phyloP scores from a whole-genome alignment of 2,329 filamentous ascomycete species.

The Nakataea oryzae region DNA sequence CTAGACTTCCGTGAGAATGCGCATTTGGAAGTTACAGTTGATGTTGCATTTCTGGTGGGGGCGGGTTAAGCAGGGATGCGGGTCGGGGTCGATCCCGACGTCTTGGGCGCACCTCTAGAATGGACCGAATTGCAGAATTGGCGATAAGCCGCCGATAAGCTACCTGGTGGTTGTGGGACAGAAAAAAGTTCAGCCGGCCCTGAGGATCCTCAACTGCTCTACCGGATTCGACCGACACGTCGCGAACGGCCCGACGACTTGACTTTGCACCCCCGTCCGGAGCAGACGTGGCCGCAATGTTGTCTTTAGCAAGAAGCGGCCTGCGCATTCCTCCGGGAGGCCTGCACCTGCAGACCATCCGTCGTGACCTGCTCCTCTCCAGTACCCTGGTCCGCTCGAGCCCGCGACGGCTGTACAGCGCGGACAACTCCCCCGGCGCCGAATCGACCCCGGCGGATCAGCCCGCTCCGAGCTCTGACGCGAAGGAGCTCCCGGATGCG shows the following conservation, averaged over 20 bases:
- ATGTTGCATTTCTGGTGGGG: not conserved
- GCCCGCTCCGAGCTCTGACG: not conserved
- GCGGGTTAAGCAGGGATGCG: not conserved
- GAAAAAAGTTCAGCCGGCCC: not conserved
- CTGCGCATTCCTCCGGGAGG: not conserved
- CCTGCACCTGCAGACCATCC: not conserved
- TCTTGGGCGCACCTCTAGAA: too few species aligned
- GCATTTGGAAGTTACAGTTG: not conserved
- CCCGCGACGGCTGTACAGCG: not conserved
- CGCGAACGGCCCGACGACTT: not conserved
- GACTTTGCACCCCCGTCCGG: not conserved
- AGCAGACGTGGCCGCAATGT: not conserved
- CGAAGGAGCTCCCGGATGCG: not conserved
- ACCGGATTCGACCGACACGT: not conserved
- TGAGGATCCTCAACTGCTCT: not conserved
- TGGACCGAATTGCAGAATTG: not conserved
- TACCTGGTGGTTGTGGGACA: not conserved
- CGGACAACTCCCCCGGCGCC: not conserved
- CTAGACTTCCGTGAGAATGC: not conserved
- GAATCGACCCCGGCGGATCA: not conserved
- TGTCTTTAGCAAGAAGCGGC: not conserved
- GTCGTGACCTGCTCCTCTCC: not conserved
- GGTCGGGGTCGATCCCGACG: not conserved
- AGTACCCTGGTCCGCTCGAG: not conserved
- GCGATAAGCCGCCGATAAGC: not conserved